Conservation (phyloP, 495 filamentous ascomycete species). For the Aspergillus biplanus region DNA sequence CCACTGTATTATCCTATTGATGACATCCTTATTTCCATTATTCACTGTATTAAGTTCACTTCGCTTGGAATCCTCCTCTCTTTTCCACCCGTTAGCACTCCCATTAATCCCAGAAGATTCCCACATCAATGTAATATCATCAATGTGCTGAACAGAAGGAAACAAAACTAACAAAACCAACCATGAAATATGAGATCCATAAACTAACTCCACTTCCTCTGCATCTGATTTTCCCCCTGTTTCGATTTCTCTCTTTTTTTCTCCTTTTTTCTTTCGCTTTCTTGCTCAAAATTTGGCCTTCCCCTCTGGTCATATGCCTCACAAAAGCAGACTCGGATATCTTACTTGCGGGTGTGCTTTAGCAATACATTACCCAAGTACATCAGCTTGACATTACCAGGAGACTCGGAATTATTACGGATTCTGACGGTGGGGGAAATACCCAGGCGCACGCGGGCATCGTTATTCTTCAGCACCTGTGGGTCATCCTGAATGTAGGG, state of each 20-base stretch:
- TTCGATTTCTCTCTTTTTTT: not conserved
- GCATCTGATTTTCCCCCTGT: too few species aligned
- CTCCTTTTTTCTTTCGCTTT: not conserved
- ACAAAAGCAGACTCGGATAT: not conserved
- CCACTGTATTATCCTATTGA: too few species aligned
- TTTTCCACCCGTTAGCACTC: too few species aligned
- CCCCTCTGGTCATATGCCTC: not conserved
- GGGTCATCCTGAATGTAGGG: conserved; percentile 19
- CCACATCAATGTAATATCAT: too few species aligned
- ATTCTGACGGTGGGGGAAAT: conserved; percentile 22
- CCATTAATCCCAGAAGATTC: too few species aligned
- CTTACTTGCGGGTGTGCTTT: conserved; percentile 15
- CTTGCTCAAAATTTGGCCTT: not conserved
- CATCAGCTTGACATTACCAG: conserved; percentile 18
- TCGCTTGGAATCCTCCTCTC: too few species aligned
- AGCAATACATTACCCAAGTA: conserved; percentile 22
- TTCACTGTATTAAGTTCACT: too few species aligned
- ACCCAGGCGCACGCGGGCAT: conserved; percentile 20
- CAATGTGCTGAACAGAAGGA: too few species aligned
- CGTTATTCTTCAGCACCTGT: conserved; percentile 14
- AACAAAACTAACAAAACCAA: too few species aligned
- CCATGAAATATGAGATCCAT: too few species aligned
- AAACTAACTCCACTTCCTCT: too few species aligned
- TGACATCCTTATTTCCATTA: too few species aligned
- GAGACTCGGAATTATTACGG: conserved; percentile 18